A percentile compares a stretch with the other conserved stretches of the same genome.
Evolutionary conservation across 2,329 filamentous ascomycete species (phyloP).

Genomic region (Ophiosphaerella narmari): DNA sequence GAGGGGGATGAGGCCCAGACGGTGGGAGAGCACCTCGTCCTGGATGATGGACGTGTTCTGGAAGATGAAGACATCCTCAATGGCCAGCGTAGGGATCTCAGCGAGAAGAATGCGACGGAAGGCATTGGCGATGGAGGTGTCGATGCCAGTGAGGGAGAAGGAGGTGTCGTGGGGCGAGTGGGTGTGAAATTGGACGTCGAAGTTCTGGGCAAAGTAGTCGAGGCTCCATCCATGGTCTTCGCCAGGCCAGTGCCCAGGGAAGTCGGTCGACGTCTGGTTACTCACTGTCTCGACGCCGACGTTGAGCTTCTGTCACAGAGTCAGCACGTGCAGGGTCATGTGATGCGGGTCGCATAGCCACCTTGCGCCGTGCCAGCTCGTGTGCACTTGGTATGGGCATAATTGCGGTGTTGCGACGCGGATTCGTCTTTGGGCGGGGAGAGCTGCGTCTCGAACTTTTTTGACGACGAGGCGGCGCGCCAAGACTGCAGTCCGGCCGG

Average conservation of each 20-base stretch:
- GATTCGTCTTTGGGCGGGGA: constrained; percentile 22
- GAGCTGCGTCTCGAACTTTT: constrained; percentile 28
- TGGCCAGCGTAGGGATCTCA: constrained; percentile 91
- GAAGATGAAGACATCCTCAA: constrained; percentile 89
- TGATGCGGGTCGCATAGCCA: constrained; percentile 42
- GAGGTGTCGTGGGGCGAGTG: constrained; percentile 77
- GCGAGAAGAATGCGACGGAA: constrained; percentile 95
- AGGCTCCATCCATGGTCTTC: constrained; percentile 84
- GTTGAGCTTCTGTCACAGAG: constrained; percentile 69
- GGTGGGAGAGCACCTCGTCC: constrained; percentile 91
- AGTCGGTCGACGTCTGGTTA: constrained; percentile 87
- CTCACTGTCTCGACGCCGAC: constrained; percentile 90
- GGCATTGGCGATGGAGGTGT: constrained; percentile 93
- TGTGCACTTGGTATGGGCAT: constrained; percentile 55
- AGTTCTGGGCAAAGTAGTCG: constrained; percentile 70
- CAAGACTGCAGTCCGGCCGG: constrained; percentile 26
- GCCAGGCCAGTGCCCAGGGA: constrained; percentile 86
- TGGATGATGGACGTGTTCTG: constrained; percentile 99
- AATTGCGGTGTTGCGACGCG: constrained; percentile 18
- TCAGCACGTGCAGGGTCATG: constrained; percentile 5
- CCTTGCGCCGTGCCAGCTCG: constrained; percentile 66
- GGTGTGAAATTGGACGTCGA: constrained; percentile 81
- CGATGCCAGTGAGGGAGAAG: constrained; percentile 90
- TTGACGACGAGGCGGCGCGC: constrained; percentile 20
- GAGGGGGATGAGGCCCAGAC: constrained; percentile 88